Evolutionary conservation across 1,139 yeast genomes (phyloP), one percentile per base, ranked within the genome.

Genomic region (Suzukiozyma palmioleophila): DNA sequence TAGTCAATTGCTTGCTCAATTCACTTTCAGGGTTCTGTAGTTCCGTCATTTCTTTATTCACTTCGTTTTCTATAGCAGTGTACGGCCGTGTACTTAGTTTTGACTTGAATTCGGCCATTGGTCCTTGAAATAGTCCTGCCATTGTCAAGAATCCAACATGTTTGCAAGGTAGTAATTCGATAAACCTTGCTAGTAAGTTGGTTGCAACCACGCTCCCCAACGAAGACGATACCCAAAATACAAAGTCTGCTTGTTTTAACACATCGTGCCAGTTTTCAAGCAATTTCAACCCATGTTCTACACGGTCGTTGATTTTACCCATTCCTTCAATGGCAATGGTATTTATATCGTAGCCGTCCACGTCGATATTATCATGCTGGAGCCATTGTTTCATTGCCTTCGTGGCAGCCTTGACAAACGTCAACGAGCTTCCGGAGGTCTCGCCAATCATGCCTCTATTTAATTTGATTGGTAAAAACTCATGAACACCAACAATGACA

Each of bases 301-400:
- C 73, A 37, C 80, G 47, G 25, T 72, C 73, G 26, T 59, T 56
- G 2, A 74, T 61, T 33, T 60, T 63, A 2, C 82, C 82, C 41
- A 71, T 69, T 1, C 82, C 81, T 45, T 77, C 82, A 13, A 77
- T 53, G 3, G 78, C 69, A 13, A 77, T 70, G 0, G 75, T 64
- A 30, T 69, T 69, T n/a, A 77, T 65, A 13, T 58, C 60, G 38
- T 48, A 49, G 22, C 56, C 51, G 34, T 48, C 51, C 33, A 52
- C 33, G 15, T 52, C 56, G 47, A 46, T 48, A 16, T 58, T 51
- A 28, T 61, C 55, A 8, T 56, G 51, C 8, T 51, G 44, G 1
- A 69, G 54, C 81, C 81, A 77, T 12, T 57, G 40, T 15, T 54
- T 49, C 2, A 77, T 50, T 1, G 73, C 69, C 25, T 54, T 53